These are phyloP conservation scores for Cornus suecica DNA, from an alignment of 148 eudicot genomes.

Conservation along the genomic window DNA sequence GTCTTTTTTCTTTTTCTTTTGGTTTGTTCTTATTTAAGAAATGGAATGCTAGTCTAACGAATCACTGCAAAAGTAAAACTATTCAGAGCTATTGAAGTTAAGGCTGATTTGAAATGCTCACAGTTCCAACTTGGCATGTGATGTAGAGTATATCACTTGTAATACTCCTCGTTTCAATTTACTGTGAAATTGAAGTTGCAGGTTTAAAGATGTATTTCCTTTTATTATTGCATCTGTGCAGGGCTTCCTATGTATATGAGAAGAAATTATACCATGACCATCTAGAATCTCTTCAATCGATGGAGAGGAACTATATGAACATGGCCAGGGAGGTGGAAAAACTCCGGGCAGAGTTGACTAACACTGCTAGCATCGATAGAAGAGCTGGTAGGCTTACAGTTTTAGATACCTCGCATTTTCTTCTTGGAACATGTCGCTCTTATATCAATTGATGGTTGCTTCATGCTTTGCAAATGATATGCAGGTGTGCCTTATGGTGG, in stretches of 20 bases:
- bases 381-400: slow-evolving; percentile 46
- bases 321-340: slow-evolving; percentile 95
- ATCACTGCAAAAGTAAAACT: neutral
- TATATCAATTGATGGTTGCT: neutral
- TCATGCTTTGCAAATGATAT: neutral
- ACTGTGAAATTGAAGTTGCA: slow-evolving; percentile 1
- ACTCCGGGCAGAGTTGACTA: slow-evolving; percentile 76
- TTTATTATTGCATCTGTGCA: slow-evolving; percentile 25
- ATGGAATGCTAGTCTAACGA: neutral
- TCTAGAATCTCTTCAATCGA: slow-evolving; percentile 90
- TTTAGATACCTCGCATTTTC: neutral
- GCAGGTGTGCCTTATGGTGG: slow-evolving; percentile 59
- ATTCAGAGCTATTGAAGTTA: neutral
- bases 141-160: neutral
- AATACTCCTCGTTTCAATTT: too few relatives aligned
- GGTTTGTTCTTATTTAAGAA: neutral
- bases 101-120: neutral
- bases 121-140: neutral
- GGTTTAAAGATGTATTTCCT: neutral
- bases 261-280: slow-evolving; percentile 85
- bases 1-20: neutral
- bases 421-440: slow-evolving; percentile 5
- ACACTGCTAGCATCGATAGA: slow-evolving; percentile 52
- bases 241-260: slow-evolving; percentile 94
- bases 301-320: slow-evolving; percentile 88